These are phyloP conservation scores for Cadophora sp. DNA, from an alignment of 2,329 filamentous ascomycete genomes.

Conservation along the genomic window DNA sequence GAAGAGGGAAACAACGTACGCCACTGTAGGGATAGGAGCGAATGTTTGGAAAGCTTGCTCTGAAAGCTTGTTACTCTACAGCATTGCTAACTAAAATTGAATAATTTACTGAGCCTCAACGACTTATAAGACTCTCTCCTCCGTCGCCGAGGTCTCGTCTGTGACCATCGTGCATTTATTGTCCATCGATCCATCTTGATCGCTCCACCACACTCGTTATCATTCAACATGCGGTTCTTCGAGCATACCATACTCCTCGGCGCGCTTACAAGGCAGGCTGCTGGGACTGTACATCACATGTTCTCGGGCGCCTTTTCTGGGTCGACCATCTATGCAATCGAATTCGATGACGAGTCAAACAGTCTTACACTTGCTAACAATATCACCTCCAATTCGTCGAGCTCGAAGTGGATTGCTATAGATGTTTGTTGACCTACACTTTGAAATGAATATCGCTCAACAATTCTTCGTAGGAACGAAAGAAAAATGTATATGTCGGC, in stretches of 20 bases:
- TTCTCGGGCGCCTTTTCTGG: slow-evolving; percentile 31
- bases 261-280: slow-evolving; percentile 9
- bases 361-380: slow-evolving; percentile 37
- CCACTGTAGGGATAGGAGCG: too few relatives aligned
- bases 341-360: slow-evolving; percentile 43
- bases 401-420: slow-evolving; percentile 34
- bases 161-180: not conserved
- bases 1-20: too few relatives aligned
- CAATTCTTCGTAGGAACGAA: slow-evolving; percentile 5
- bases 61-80: too few relatives aligned
- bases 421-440: slow-evolving; percentile 28
- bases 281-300: slow-evolving; percentile 26
- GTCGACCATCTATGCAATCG: slow-evolving; percentile 34
- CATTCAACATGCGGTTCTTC: slow-evolving; percentile 2
- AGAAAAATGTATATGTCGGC: slow-evolving; percentile 33
- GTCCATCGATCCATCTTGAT: not conserved
- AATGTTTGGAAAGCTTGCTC: too few relatives aligned
- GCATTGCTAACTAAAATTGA: too few relatives aligned
- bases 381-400: slow-evolving; percentile 30
- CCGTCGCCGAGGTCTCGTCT: not conserved
- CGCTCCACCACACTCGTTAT: not conserved
- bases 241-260: not conserved
- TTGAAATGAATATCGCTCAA: not conserved
- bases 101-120: too few relatives aligned
- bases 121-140: not conserved